A percentile compares a stretch with the other conserved stretches of the same genome.
Evolutionary conservation across 305 asterid species (phyloP).

Genomic region (Monarda citriodora): DNA sequence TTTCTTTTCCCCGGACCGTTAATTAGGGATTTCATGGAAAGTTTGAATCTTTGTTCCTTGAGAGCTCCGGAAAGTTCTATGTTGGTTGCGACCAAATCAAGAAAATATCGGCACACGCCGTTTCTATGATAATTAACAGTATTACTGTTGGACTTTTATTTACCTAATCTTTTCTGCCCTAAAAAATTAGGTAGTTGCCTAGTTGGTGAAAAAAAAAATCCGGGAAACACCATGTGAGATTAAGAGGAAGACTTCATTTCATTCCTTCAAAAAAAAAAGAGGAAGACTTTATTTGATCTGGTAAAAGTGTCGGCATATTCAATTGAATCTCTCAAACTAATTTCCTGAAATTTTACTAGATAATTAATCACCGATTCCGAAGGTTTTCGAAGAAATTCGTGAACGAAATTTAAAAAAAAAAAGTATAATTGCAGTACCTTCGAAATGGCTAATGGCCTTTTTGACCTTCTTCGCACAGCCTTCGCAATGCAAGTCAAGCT

Average conservation of each 20-base stretch:
- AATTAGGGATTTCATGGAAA: slow-evolving; percentile 10
- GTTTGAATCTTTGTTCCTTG: slow-evolving; percentile 26
- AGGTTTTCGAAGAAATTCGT: neutral
- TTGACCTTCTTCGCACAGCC: slow-evolving; percentile 96
- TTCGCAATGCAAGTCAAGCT: slow-evolving; percentile 94
- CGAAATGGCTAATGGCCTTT: slow-evolving; percentile 58
- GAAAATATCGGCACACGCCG: slow-evolving; percentile 16
- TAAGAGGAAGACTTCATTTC: slow-evolving; percentile 1
- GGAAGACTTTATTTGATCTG: neutral
- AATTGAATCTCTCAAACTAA: slow-evolving; percentile 1
- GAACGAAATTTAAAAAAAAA: neutral
- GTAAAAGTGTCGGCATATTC: neutral
- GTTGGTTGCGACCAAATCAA: slow-evolving; percentile 34
- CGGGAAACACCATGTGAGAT: neutral
- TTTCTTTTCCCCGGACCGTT: slow-evolving; percentile 1
- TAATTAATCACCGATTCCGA: no score
- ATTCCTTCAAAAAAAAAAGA: no score
- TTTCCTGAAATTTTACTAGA: slow-evolving; percentile 16
- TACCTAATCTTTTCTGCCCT: neutral
- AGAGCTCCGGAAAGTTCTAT: slow-evolving; percentile 29
- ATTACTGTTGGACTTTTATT: neutral
- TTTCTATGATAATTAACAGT: slow-evolving; percentile 1
- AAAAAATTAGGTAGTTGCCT: neutral
- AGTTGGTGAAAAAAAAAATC: neutral
- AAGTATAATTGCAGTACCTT: slow-evolving; percentile 42